phyloP scores from a whole-genome alignment of 179 eudicot species.

The Silene vulgaris region DNA sequence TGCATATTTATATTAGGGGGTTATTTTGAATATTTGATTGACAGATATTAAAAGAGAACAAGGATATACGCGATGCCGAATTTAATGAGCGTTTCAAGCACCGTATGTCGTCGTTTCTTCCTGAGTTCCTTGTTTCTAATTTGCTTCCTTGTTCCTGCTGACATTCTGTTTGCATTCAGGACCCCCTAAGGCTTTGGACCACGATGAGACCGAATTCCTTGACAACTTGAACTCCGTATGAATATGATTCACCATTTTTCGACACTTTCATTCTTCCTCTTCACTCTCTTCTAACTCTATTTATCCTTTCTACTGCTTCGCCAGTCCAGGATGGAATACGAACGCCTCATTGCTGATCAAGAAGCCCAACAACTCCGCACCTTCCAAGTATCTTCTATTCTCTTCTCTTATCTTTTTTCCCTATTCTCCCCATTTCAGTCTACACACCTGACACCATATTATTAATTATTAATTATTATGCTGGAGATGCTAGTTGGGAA shows the following conservation, averaged over 20 bases:
- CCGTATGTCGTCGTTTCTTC: conserved; percentile 29
- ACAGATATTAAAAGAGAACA: conserved; percentile 86
- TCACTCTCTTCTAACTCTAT: neutral
- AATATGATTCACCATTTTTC: conserved; percentile 34
- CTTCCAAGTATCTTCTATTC: conserved; percentile 52
- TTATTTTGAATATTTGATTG: too few species aligned
- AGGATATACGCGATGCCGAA: conserved; percentile 85
- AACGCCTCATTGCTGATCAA: conserved; percentile 66
- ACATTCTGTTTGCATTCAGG: conserved; percentile 35
- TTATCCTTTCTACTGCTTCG: conserved; percentile 18
- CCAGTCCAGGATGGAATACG: conserved; percentile 75
- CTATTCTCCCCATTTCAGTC: too few species aligned
- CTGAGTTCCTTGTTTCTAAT: neutral
- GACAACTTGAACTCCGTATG: conserved; percentile 69
- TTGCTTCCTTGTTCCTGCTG: neutral
- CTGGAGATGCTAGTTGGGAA: too few species aligned
- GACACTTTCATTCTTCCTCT: neutral
- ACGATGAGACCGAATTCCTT: conserved; percentile 92
- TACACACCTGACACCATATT: too few species aligned
- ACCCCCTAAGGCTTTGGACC: conserved; percentile 97
- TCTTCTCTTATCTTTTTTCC: neutral
- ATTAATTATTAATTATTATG: too few species aligned
- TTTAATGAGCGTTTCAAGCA: conserved; percentile 90
- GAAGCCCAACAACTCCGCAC: conserved; percentile 67
- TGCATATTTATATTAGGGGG: too few species aligned